Conservation (phyloP, 2,329 filamentous ascomycete genomes). For the Talaromyces sp. region DNA sequence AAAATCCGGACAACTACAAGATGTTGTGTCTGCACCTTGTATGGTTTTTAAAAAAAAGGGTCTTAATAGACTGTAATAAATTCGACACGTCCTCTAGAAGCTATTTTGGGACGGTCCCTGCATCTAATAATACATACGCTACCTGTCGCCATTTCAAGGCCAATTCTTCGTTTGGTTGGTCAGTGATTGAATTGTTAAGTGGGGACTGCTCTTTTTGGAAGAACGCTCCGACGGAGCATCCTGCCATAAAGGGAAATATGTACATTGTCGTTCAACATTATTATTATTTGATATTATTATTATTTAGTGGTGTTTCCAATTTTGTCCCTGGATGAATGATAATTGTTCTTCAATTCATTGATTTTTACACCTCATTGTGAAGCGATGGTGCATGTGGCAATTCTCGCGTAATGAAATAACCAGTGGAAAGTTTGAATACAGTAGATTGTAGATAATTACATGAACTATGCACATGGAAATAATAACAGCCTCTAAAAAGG, state of each 20-base stretch:
- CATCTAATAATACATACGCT: not conserved
- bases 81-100: not conserved
- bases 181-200: not conserved
- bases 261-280: too few species aligned
- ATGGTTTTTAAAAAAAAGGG: not conserved
- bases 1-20: not conserved
- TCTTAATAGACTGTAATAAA: not conserved
- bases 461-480: not conserved
- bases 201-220: not conserved
- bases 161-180: not conserved
- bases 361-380: too few species aligned
- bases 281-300: not conserved
- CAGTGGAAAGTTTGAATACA: too few species aligned
- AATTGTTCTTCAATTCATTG: too few species aligned
- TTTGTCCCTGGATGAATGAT: too few species aligned
- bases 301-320: not conserved
- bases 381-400: not conserved
- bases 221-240: conserved; percentile 8
- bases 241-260: not conserved
- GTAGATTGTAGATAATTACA: too few species aligned
- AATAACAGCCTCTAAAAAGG: not conserved
- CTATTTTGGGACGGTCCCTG: too few species aligned
- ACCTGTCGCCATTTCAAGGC: not conserved
- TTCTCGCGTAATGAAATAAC: too few species aligned
- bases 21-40: not conserved